These are phyloP conservation scores for Flueggea neowawraea DNA, from an alignment of 441 rosid species.

Conservation along the genomic window DNA sequence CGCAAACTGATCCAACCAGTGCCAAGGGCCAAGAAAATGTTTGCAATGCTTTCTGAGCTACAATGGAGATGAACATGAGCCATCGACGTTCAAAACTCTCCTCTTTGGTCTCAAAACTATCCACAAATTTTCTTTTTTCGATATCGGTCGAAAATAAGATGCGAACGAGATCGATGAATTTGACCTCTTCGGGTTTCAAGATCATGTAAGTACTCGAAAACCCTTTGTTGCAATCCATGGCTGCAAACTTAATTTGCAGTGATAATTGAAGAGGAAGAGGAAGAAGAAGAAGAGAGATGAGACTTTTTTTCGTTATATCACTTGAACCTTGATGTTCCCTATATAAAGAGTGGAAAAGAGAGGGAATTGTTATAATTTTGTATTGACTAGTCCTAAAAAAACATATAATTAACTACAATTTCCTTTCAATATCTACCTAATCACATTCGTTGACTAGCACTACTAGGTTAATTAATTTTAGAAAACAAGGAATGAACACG, in stretches of 20 bases:
- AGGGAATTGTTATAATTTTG: too few species aligned
- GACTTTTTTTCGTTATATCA: too few species aligned
- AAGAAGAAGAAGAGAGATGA: too few species aligned
- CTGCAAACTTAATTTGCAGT: not conserved
- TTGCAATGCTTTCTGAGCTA: slow-evolving; percentile 37
- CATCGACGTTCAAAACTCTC: slow-evolving; percentile 40
- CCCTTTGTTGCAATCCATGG: slow-evolving; percentile 35
- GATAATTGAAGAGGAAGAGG: too few species aligned
- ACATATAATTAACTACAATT: too few species aligned
- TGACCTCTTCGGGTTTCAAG: slow-evolving; percentile 49
- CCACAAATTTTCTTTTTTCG: slow-evolving; percentile 31
- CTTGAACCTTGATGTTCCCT: too few species aligned
- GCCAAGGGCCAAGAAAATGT: slow-evolving; percentile 33
- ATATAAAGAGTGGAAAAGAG: too few species aligned
- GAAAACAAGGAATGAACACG: too few species aligned
- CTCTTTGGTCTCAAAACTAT: slow-evolving; percentile 30
- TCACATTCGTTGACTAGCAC: too few species aligned
- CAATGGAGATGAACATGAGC: slow-evolving; percentile 48
- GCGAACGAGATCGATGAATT: slow-evolving; percentile 36
- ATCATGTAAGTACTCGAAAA: slow-evolving; percentile 38
- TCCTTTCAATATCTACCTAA: too few species aligned
- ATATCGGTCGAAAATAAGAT: slow-evolving; percentile 34
- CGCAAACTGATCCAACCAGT: slow-evolving; percentile 34
- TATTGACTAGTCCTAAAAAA: too few species aligned
- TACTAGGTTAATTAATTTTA: too few species aligned